Conservation (phyloP, 495 filamentous ascomycete species). For the Cercophora scortea region DNA sequence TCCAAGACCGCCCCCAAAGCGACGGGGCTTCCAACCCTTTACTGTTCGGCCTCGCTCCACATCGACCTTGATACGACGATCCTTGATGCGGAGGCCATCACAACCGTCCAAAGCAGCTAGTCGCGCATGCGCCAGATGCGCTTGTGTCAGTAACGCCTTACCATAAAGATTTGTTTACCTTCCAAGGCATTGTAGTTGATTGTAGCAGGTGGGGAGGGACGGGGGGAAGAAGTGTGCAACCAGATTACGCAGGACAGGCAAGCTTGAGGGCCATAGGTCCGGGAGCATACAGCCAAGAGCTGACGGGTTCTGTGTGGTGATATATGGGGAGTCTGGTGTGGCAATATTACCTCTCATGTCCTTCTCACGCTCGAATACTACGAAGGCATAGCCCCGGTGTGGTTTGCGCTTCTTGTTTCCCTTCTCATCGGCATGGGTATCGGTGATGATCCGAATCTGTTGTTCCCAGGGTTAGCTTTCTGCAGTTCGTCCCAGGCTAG, state of each 20-base stretch:
- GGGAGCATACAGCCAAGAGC: conserved; percentile 16
- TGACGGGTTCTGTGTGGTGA: conserved; percentile 7
- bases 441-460: conserved; percentile 79
- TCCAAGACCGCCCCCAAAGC: conserved; percentile 86
- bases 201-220: conserved; percentile 6
- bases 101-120: conserved; percentile 50
- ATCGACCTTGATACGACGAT: conserved; percentile 85
- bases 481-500: not conserved
- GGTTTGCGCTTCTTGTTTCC: conserved; percentile 74
- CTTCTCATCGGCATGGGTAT: conserved; percentile 57
- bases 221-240: conserved; percentile 8
- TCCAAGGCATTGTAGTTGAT: conserved; percentile 10
- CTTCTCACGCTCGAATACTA: conserved; percentile 94
- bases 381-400: conserved; percentile 89
- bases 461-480: conserved; percentile 7
- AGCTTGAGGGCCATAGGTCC: conserved; percentile 48
- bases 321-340: conserved; percentile 30
- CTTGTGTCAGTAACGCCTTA: conserved; percentile 50
- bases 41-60: conserved; percentile 95
- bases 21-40: conserved; percentile 86
- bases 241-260: conserved; percentile 34
- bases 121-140: conserved; percentile 45
- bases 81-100: conserved; percentile 89
- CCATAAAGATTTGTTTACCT: conserved; percentile 34
- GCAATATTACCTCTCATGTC: conserved; percentile 93